Conservation (phyloP, 2,329 filamentous ascomycete species). For the Cadophora sp. region DNA sequence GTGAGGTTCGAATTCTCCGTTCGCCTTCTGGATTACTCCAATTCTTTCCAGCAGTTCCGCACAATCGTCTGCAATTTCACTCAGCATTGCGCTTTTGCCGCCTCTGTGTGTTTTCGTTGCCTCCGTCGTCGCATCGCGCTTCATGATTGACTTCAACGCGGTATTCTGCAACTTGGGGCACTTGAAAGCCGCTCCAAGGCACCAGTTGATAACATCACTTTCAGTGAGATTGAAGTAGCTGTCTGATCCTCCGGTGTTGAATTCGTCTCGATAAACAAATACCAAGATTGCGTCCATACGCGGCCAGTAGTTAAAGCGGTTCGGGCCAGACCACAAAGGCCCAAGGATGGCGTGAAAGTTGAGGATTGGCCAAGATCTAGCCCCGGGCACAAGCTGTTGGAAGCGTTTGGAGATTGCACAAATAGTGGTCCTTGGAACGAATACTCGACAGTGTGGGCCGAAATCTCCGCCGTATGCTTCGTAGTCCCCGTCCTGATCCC, state of each 20-base stretch:
- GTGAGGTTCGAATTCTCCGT: neutral
- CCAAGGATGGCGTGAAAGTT: slow-evolving; percentile 2
- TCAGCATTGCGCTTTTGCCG: neutral
- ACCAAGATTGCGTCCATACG: neutral
- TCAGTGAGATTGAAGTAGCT: slow-evolving; percentile 3
- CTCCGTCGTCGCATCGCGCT: neutral
- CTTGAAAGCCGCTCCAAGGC: slow-evolving; percentile 1
- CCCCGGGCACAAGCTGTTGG: neutral
- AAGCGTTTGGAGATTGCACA: slow-evolving; percentile 12
- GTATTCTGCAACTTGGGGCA: slow-evolving; percentile 8
- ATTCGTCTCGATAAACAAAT: neutral
- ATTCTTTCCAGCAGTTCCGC: neutral
- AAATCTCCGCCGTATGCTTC: slow-evolving; percentile 1
- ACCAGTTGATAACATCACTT: slow-evolving; percentile 8
- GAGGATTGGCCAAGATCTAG: slow-evolving; percentile 12
- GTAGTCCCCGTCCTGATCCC: neutral
- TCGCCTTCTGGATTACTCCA: neutral
- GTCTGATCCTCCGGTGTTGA: neutral
- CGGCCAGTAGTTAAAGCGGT: neutral
- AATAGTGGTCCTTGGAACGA: neutral
- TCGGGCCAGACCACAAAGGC: too few species aligned
- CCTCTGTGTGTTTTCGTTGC: neutral
- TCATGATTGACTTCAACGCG: slow-evolving; percentile 11
- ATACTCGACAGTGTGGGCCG: neutral
- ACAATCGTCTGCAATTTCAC: neutral